A percentile compares a stretch with the other conserved stretches of the same genome.
phyloP scores from a whole-genome alignment of 306 rosid species.

The Malus fusca region DNA sequence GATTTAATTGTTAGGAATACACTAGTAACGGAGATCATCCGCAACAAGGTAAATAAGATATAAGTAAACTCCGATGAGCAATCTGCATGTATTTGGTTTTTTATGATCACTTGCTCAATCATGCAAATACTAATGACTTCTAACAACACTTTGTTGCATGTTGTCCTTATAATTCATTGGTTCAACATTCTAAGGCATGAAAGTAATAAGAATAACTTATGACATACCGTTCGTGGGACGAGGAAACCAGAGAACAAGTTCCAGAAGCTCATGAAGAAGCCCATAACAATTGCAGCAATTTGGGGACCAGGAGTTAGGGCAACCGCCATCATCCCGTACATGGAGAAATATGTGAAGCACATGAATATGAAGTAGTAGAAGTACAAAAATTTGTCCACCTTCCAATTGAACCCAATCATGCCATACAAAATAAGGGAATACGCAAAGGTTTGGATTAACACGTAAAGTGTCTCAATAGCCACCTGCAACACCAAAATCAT shows the following conservation, averaged over 20 bases:
- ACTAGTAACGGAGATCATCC: not conserved
- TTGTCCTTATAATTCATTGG: not conserved
- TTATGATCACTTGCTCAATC: not conserved
- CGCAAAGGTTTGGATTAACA: constrained; percentile 29
- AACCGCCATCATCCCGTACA: constrained; percentile 57
- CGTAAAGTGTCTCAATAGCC: constrained; percentile 51
- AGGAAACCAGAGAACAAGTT: constrained; percentile 68
- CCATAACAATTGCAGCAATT: constrained; percentile 41
- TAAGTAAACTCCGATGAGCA: not conserved
- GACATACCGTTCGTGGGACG: constrained; percentile 48
- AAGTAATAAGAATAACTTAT: not conserved
- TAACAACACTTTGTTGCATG: not conserved
- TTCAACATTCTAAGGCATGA: not conserved
- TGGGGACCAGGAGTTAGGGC: constrained; percentile 50
- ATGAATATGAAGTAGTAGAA: constrained; percentile 57
- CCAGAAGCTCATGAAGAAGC: constrained; percentile 56
- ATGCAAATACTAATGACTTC: not conserved
- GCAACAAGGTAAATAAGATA: not conserved
- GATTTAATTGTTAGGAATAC: not conserved
- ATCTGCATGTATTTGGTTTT: not conserved
- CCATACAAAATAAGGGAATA: constrained; percentile 32
- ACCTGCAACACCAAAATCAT: constrained; percentile 34
- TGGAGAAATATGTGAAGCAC: constrained; percentile 48
- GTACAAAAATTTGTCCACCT: constrained; percentile 34
- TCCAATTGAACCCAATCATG: constrained; percentile 51